Percentiles rank a stretch among this genome's conserved stretches.
Evolutionary conservation across 257 asterid genomes (phyloP).

Genomic region (Parsonsia alboflavescens): DNA sequence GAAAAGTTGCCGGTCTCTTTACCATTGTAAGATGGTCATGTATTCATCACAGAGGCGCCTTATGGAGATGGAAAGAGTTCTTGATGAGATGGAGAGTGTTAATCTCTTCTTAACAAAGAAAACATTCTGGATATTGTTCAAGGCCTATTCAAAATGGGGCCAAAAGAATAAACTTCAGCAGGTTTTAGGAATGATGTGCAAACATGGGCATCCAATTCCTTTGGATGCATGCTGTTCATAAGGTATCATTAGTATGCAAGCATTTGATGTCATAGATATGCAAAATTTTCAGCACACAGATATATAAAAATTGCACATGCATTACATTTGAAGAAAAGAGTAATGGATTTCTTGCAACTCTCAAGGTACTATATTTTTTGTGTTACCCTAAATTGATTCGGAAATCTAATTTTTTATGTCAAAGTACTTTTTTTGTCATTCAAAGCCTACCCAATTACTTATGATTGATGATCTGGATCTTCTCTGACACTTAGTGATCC

Average conservation of each 20-base stretch:
- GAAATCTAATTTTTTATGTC: neutral
- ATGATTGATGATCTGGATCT: neutral
- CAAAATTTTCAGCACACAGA: neutral
- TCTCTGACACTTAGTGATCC: neutral
- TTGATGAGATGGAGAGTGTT: slow-evolving; percentile 58
- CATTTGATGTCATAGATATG: neutral
- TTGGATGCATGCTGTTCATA: slow-evolving; percentile 22
- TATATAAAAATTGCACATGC: neutral
- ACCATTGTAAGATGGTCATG: slow-evolving; percentile 87
- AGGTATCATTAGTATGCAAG: slow-evolving; percentile 5
- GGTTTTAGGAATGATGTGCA: slow-evolving; percentile 64
- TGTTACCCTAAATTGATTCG: neutral
- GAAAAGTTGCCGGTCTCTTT: slow-evolving; percentile 65
- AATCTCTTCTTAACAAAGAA: slow-evolving; percentile 47
- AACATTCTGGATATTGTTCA: slow-evolving; percentile 58
- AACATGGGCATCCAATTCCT: slow-evolving; percentile 47
- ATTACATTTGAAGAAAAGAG: neutral
- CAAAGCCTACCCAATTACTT: neutral
- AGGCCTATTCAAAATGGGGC: slow-evolving; percentile 46
- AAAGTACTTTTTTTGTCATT: neutral
- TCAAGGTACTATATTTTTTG: neutral
- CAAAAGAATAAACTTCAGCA: slow-evolving; percentile 51
- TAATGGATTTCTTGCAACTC: neutral
- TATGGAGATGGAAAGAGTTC: slow-evolving; percentile 78
- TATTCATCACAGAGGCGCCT: slow-evolving; percentile 59